A percentile compares a stretch with the other conserved stretches of the same genome.
phyloP scores from a whole-genome alignment of 2,329 filamentous ascomycete species.

The Cordyceps cateniannulata region DNA sequence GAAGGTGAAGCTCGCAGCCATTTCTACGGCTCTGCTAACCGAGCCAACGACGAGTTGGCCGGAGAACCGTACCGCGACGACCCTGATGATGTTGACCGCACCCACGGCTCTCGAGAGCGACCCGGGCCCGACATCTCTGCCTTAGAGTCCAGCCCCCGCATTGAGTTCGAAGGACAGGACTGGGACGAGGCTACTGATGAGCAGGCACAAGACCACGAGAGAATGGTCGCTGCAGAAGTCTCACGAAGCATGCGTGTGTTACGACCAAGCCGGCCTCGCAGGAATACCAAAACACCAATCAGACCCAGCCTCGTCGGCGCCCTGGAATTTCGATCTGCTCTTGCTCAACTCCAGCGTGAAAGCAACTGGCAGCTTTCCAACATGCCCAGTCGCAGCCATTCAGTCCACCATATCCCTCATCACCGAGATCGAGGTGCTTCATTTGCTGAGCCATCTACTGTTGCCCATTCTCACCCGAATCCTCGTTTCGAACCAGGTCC shows the following conservation, averaged over 20 bases:
- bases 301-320: slow-evolving; percentile 89
- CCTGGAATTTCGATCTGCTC: slow-evolving; percentile 84
- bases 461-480: neutral
- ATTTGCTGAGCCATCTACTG: slow-evolving; percentile 18
- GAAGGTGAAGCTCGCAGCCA: slow-evolving; percentile 70
- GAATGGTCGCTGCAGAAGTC: slow-evolving; percentile 72
- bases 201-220: slow-evolving; percentile 46
- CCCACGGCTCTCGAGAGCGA: slow-evolving; percentile 14
- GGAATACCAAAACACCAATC: slow-evolving; percentile 77
- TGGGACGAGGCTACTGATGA: slow-evolving; percentile 38
- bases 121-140: slow-evolving; percentile 32
- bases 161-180: slow-evolving; percentile 38
- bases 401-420: slow-evolving; percentile 24
- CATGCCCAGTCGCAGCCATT: slow-evolving; percentile 57
- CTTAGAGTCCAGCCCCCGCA: slow-evolving; percentile 39
- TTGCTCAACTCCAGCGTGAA: slow-evolving; percentile 79
- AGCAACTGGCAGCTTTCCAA: slow-evolving; percentile 67
- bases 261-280: slow-evolving; percentile 57
- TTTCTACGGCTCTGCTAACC: slow-evolving; percentile 50
- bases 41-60: slow-evolving; percentile 45
- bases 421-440: slow-evolving; percentile 23
- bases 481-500: slow-evolving; percentile 6
- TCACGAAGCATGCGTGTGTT: slow-evolving; percentile 88
- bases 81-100: slow-evolving; percentile 29
- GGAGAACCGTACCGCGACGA: slow-evolving; percentile 59